Evolutionary conservation across 805 yeast species (phyloP), one percentile per base, ranked within the genome.

Genomic region (Cyberlindnera amylophila): DNA sequence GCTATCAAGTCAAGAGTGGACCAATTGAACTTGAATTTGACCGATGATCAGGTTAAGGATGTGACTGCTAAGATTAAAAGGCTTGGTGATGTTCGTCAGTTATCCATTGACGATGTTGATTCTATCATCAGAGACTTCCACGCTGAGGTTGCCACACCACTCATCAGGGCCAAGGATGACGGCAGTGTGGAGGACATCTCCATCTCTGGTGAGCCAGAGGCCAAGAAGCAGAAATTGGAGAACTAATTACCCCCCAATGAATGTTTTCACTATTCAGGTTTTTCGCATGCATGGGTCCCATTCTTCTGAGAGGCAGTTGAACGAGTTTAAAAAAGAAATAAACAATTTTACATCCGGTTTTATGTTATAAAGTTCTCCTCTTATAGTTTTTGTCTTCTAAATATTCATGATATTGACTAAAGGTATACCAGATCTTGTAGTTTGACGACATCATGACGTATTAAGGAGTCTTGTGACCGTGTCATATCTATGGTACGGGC

Each of bases 1-100:
- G 98, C 98, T 42, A 91, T 91, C 77, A 91, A 91, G 74, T 81
- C 95, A 33, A 85, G 99, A 70, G 99, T 93, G 49, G 99, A 91
- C 65, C 99, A 91, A 70, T 79, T 91, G 70, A 90, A 93, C 69
- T 75, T 91, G 68, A 72, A 82, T 57, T 75, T 91, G 62, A 80
- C 93, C 38, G 99, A 91, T 63, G 91, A 82, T 54, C 97, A 91
- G 75, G 74, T 86, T 69, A 93, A 93, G 77, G 96, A 87, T 64
- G 96, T 93, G 51, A 91, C 99, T 28, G 74, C 77, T 56, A 90
- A 90, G 74, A 90, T 91, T 67, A 91, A 91, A 75, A 77, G 81
- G 68, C 76, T 91, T 59, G 99, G 98, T 53, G 99, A 91, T 65
- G 87, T 93, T 45, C 80, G 98, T 69, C 93, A 88, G 45, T 77